These are phyloP conservation scores for Pleurotus pulmonarius DNA, from an alignment of 768 basidiomycete genomes.

Conservation along the genomic window DNA sequence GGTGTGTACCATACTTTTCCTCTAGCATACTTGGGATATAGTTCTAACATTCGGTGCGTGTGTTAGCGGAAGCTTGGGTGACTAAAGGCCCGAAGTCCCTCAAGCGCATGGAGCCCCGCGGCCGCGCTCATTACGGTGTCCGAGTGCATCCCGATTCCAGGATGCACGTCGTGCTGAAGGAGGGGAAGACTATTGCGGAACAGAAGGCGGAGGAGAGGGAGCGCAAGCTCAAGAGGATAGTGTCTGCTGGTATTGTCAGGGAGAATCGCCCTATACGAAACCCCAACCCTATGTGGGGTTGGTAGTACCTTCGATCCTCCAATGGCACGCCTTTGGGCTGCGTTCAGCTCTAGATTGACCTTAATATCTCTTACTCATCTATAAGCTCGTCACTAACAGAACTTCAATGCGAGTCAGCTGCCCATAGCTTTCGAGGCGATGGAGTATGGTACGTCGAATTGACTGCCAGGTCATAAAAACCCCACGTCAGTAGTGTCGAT, in stretches of 20 bases:
- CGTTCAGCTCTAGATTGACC: too few species aligned
- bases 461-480: too few species aligned
- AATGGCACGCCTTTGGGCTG: not conserved
- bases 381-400: too few species aligned
- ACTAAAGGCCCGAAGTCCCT: conserved; percentile 69
- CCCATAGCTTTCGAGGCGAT: too few species aligned
- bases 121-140: conserved; percentile 77
- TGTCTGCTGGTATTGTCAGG: conserved; percentile 74
- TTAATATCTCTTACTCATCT: too few species aligned
- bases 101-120: conserved; percentile 75
- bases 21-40: not conserved
- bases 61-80: conserved; percentile 89
- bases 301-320: conserved; percentile 41
- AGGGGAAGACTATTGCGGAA: conserved; percentile 77
- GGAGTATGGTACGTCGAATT: too few species aligned
- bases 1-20: conserved; percentile 45
- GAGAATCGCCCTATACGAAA: conserved; percentile 82
- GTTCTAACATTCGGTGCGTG: not conserved
- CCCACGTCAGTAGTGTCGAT: too few species aligned
- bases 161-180: conserved; percentile 71
- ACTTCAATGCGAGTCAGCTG: too few species aligned
- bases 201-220: conserved; percentile 56
- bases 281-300: conserved; percentile 69
- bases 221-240: conserved; percentile 70
- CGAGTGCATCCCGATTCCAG: conserved; percentile 73